Evolutionary conservation across 108 stramenopile genomes (phyloP), one percentile per base, ranked within the genome.

Genomic region (Nitzschia sp.): DNA sequence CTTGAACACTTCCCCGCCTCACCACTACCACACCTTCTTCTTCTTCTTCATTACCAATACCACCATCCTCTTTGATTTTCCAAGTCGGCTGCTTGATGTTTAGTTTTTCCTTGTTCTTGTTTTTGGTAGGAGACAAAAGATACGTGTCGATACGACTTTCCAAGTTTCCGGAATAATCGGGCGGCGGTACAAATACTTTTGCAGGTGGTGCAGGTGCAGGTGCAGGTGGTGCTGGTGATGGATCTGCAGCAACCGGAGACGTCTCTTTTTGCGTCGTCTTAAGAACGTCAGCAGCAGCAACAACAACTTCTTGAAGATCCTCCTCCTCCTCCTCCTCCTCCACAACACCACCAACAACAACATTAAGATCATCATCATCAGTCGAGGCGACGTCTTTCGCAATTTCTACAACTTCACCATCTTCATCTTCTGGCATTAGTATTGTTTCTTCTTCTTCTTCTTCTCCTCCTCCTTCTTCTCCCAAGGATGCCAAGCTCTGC

Each of bases 1-100:
- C 48, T 50, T 50, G 48, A n/a, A 50, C 48, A 50, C 48, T 50
- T 50, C 48, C 48, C 21, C 48, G 48, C 38, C 13, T 41, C 11
- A 41, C 38, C 38, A 41, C 13, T 6, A 41, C 38, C 11, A 11
- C 38, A n/a, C n/a, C n/a, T n/a, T n/a, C n/a, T n/a, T n/a, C n/a
- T n/a, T n/a, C n/a, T n/a, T n/a, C n/a, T n/a, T n/a, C n/a, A n/a
- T n/a, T n/a, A n/a, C n/a, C n/a, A n/a, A n/a, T n/a, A n/a, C n/a
- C n/a, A n/a, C n/a, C n/a, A n/a, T n/a, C n/a, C n/a, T n/a, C n/a
- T n/a, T n/a, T n/a, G n/a, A n/a, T n/a, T n/a, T n/a, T n/a, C n/a
- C n/a, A n/a, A n/a, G n/a, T n/a, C n/a, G n/a, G n/a, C 13, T 41
- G 38, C 6, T 9, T 41, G 6, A 9, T 6, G 6, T 9, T 41